phyloP scores from a whole-genome alignment of 306 rosid species.

The Cicer chorassanicum region DNA sequence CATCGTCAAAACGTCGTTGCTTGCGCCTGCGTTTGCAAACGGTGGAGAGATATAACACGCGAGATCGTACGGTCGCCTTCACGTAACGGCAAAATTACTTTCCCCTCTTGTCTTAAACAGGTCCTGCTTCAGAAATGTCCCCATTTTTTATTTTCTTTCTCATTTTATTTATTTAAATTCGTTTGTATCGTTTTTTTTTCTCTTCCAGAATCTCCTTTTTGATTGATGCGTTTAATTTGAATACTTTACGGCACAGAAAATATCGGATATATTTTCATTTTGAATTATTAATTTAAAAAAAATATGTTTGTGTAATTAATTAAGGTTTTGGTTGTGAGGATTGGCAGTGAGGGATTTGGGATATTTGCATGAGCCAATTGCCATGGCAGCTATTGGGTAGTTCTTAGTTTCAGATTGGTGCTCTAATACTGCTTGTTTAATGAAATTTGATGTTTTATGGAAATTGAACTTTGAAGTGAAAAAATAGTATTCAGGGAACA shows the following conservation, averaged over 20 bases:
- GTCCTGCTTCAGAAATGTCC: conserved; percentile 40
- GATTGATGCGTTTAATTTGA: conserved; percentile 26
- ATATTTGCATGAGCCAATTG: background rate
- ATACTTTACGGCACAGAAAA: background rate
- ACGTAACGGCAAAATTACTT: conserved; percentile 71
- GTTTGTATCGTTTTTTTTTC: background rate
- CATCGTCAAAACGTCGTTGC: conserved; percentile 81
- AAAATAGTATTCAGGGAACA: background rate
- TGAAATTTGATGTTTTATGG: background rate
- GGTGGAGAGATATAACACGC: conserved; percentile 84
- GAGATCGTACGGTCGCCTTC: conserved; percentile 67
- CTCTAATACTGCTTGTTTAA: background rate
- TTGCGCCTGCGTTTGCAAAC: conserved; percentile 90
- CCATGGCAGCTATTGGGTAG: background rate
- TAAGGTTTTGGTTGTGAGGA: conserved; percentile 26
- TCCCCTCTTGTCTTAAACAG: conserved; percentile 97
- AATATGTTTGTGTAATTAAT: background rate
- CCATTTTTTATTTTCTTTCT: too few species aligned
- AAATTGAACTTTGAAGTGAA: background rate
- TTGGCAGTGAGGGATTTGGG: conserved; percentile 31
- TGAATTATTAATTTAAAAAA: background rate
- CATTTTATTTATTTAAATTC: background rate
- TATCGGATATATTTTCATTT: background rate
- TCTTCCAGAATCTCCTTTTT: background rate
- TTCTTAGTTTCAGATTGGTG: conserved; percentile 25